Evolutionary conservation across 441 rosid genomes (phyloP), one percentile per base, ranked within the genome.

Genomic region (Aleurites moluccanus): DNA sequence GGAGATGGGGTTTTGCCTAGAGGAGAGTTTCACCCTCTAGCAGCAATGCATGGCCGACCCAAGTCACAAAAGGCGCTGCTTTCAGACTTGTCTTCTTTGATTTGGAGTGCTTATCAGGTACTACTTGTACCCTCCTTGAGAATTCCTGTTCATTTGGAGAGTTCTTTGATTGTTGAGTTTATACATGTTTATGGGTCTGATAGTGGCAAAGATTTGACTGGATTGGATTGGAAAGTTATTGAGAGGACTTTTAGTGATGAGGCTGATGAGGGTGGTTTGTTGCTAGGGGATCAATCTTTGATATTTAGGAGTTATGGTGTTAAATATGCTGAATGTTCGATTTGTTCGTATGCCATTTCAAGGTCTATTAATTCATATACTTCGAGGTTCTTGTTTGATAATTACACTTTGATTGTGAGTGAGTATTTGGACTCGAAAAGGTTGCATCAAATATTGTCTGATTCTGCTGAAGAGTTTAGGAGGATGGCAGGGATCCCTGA

Each of bases 391-490:
- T 81, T 95, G 87, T 95, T 92, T 83, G 99, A 91, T 77, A 95
- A 95, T 76, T 95, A 89, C 70, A 95, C 98, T 4, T 80, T 95
- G 88, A 95, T 92, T 70, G 98, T 90, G 85, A 95, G 93, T 13
- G 98, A 95, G 89, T 95, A 95, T 84, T 73, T 95, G 86, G 99
- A 95, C 79, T 95, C 99, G 0, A 95, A 95, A 86, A 87, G 89
- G 70, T 84, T 95, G 89, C 94, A 95, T 85, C 89, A 89, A 81
- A 82, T 87, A n/a, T 67, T 95, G 78, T 85, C 91, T n/a, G 92
- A 90, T 28, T 92, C 96, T 0, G 90, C 92, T 40, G 93, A 87
- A 27, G 96, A 95, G 80, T 77, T 95, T 76, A 86, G 92, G 81
- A 84, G 92, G 83, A 83, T 83, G 63, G 89, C 88, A 0, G 93